Base-by-base conservation (phyloP, 106 monocot genomes). In the Dactylorhiza incarnata region DNA sequence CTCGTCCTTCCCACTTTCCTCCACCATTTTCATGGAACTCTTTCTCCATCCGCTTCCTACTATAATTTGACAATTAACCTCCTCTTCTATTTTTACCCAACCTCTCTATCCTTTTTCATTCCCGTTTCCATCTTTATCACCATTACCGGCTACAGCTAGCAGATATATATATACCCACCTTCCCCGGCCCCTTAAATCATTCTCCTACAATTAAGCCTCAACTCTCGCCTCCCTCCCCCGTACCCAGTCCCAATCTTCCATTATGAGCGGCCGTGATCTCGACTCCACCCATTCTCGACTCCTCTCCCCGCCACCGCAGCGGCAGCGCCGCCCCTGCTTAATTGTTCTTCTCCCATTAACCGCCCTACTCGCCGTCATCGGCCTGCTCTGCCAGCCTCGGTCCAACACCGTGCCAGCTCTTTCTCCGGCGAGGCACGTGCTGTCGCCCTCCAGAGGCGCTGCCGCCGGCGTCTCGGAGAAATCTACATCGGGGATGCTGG, bases 401-500 rank as follows among this genome's bases (percentile, higher is more conserved):
- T 0, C 74, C 26, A 58, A 5, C 5, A 10, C 15, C 15, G 13
- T 12, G 25, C 48, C 19, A 7, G 14, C 46, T 55, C 51, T 9
- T 16, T 75, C 19, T 25, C 8, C 10, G 54, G 79, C 47, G n/a
- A n/a, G n/a, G n/a, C n/a, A n/a, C n/a, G n/a, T n/a, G 9, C 48
- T 3, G 3, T 4, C 53, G 17, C 16, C 26, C 49, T 61, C 59
- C 5, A 58, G 76, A 6, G 75, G 84, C 1, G 55, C 7, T 0
- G n/a, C 25, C 2, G 50, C 17, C 1, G 82, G 79, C 49, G 79
- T 82, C 15, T 82, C 82, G 25, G 78, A 78, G 46, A 82, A 82
- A 74, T 65, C 78, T 0, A 68, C 65, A 1, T 12, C 53, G 25
- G 1, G 13, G 7, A 14, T 50, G 5, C 26, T 68, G n/a, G 4